Base-by-base conservation (phyloP, 2,329 filamentous ascomycete genomes). In the Aspergillus fijiensis region DNA sequence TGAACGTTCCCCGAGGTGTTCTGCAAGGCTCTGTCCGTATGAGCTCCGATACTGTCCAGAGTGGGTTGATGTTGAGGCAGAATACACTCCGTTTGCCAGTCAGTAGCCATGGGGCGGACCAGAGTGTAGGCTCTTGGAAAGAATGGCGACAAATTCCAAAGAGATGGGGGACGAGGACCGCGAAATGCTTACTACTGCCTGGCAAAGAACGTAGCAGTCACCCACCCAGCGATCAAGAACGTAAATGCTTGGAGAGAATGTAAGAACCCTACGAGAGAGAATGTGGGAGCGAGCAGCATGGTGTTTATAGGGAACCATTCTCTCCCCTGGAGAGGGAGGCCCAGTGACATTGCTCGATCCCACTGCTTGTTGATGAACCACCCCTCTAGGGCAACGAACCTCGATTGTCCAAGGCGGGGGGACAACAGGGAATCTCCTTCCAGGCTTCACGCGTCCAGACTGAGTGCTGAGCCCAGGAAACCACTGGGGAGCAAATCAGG, bases 1-100 rank as follows among this genome's bases (percentile, higher is more conserved):
- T 79, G 77, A 57, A 73, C 72, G 67, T 79, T 79, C 54, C 77
- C 77, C 62, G 77, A 79, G 51, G 76, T 77, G 65, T 74, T 74
- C 62, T 77, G 75, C 49, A 77, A 67, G 66, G 71, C 75, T 60
- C 75, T 69, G 59, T 75, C 70, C 58, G 72, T 65, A 70, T 75
- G 72, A 65, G 67, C 68, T 60, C 71, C 72, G 42, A 75, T 66
- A 63, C 68, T 62, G 60, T 74, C 75, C 59, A 77, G 68, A 62
- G 70, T 66, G 53, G 74, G 66, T 66, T 73, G 74, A 65, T 72
- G 72, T 65, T 71, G 72, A 69, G 74, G 68, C 64, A 74, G 64
- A 49, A 76, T 72, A 66, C 72, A 76, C 65, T 74, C 74, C 47
- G 74, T 62, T 71, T 77, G 74, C 73, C 74, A 76, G 69, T 76